phyloP scores from a whole-genome alignment of 1,284 basidiomycete species.

The Omphalotus olearius region DNA sequence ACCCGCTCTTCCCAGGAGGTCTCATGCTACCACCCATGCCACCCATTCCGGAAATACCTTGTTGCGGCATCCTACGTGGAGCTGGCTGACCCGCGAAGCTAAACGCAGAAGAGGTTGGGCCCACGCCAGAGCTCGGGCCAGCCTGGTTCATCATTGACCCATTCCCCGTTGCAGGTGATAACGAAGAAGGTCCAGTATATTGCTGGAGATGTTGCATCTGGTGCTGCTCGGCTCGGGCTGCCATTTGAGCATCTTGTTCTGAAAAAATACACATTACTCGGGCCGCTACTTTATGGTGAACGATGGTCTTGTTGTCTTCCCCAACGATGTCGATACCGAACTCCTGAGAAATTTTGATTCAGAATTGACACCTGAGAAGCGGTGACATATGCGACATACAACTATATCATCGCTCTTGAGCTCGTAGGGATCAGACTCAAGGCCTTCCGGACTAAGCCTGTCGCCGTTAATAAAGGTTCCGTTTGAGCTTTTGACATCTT shows the following conservation, averaged over 20 bases:
- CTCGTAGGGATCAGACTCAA: slow-evolving; percentile 92
- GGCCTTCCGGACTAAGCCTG: slow-evolving; percentile 84
- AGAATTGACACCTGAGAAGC: background rate
- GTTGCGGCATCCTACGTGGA: slow-evolving; percentile 51
- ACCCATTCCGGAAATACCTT: slow-evolving; percentile 64
- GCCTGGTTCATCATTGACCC: slow-evolving; percentile 23
- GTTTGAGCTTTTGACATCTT: slow-evolving; percentile 97
- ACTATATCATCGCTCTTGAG: slow-evolving; percentile 90
- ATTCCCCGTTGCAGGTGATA: slow-evolving; percentile 15
- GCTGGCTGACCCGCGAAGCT: slow-evolving; percentile 32
- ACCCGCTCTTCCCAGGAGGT: slow-evolving; percentile 69
- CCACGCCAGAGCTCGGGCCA: slow-evolving; percentile 20
- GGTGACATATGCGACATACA: slow-evolving; percentile 24
- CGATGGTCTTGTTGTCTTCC: slow-evolving; percentile 97
- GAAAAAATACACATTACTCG: slow-evolving; percentile 87
- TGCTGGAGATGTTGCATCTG: slow-evolving; percentile 37
- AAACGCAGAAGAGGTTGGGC: slow-evolving; percentile 27
- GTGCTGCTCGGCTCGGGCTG: slow-evolving; percentile 62
- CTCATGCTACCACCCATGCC: slow-evolving; percentile 70
- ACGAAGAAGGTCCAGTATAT: slow-evolving; percentile 20
- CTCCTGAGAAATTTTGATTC: slow-evolving; percentile 56
- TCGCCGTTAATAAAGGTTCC: slow-evolving; percentile 99
- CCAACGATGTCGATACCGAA: slow-evolving; percentile 99
- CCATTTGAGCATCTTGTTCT: slow-evolving; percentile 78
- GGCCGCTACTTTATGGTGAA: slow-evolving; percentile 98